A percentile compares a stretch with the other conserved stretches of the same genome.
Conservation (phyloP, 305 asterid species). For the Solanum hybrid region DNA sequence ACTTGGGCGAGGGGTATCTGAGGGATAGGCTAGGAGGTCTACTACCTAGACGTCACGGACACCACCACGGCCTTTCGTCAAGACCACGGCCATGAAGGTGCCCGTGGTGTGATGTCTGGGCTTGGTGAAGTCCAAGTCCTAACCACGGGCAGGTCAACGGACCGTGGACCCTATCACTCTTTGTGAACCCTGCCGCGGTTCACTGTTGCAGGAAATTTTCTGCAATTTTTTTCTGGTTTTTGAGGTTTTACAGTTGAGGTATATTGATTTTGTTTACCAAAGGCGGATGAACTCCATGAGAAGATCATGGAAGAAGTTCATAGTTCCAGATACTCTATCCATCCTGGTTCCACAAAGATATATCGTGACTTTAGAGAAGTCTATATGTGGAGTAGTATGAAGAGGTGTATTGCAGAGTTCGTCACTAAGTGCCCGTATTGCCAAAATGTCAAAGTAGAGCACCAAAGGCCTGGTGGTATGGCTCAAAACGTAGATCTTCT, state of each 20-base stretch:
- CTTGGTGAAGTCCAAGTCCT: no score
- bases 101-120: no score
- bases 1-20: no score
- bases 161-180: no score
- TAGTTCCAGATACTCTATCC: not conserved
- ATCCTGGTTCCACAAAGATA: not conserved
- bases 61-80: no score
- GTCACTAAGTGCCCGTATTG: not conserved
- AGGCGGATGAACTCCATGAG: not conserved
- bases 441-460: not conserved
- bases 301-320: not conserved
- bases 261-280: not conserved
- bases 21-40: no score
- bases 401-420: not conserved
- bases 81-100: no score
- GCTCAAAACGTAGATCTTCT: not conserved
- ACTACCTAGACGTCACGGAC: no score
- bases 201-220: no score
- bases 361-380: not conserved
- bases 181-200: no score
- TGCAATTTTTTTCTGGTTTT: no score
- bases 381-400: not conserved
- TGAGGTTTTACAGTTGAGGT: not conserved
- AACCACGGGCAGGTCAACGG: no score
- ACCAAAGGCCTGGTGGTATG: not conserved